Evolutionary conservation across 108 stramenopile species (phyloP).

Genomic region (Epipyxis sp.): DNA sequence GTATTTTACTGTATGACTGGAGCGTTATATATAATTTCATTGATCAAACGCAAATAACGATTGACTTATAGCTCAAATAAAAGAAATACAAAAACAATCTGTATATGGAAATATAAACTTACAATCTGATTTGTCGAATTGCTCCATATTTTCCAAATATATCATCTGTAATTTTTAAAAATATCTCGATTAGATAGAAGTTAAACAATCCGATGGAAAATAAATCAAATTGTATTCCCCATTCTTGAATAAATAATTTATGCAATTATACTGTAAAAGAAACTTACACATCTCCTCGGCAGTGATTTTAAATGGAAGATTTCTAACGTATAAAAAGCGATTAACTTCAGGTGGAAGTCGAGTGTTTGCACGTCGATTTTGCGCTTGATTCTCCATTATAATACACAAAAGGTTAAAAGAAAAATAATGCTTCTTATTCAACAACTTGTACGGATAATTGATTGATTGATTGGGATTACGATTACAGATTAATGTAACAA

Average conservation of each 20-base stretch:
- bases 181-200: too few relatives aligned
- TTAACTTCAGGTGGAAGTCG: conserved; percentile 95
- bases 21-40: background rate
- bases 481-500: too few relatives aligned
- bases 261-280: too few relatives aligned
- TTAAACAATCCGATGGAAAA: too few relatives aligned
- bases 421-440: too few relatives aligned
- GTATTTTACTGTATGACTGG: conserved; percentile 30
- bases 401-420: too few relatives aligned
- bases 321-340: conserved; percentile 89
- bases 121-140: conserved; percentile 70
- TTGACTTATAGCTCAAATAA: too few relatives aligned
- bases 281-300: conserved; percentile 95
- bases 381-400: background rate
- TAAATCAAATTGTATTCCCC: too few relatives aligned
- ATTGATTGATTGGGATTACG: too few relatives aligned
- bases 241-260: too few relatives aligned
- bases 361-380: conserved; percentile 30
- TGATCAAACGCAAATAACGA: background rate
- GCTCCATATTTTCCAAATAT: conserved; percentile 99
- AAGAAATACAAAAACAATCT: conserved; percentile 15
- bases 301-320: conserved; percentile 91
- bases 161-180: too few relatives aligned
- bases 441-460: too few relatives aligned
- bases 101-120: background rate